Evolutionary conservation across 352 stramenopile species (phyloP).

Genomic region (Phytophthora megakarya): DNA sequence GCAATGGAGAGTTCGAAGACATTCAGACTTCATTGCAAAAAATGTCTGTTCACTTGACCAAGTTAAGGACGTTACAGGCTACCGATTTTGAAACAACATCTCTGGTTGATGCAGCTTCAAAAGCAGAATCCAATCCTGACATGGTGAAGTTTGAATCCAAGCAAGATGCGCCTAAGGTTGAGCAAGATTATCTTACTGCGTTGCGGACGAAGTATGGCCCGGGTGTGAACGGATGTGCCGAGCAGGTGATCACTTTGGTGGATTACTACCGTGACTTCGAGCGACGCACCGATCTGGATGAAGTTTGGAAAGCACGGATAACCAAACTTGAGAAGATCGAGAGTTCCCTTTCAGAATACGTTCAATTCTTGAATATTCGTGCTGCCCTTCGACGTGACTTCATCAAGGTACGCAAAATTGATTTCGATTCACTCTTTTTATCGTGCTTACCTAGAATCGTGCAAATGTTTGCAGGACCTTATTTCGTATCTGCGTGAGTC

Average conservation of each 20-base stretch:
- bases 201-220: slow-evolving; percentile 70
- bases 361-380: slow-evolving; percentile 67
- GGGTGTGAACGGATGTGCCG: slow-evolving; percentile 61
- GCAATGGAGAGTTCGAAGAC: slow-evolving; percentile 45
- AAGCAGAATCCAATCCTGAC: slow-evolving; percentile 6
- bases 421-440: background rate
- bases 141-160: background rate
- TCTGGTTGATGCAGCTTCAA: background rate
- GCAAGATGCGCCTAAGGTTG: background rate
- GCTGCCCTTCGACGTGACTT: slow-evolving; percentile 55
- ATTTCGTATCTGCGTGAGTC: slow-evolving; percentile 54
- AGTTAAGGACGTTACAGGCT: slow-evolving; percentile 15
- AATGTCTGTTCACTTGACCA: slow-evolving; percentile 30
- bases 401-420: slow-evolving; percentile 44
- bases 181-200: slow-evolving; percentile 29
- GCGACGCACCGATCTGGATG: slow-evolving; percentile 66
- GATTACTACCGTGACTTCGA: slow-evolving; percentile 86
- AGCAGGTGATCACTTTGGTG: slow-evolving; percentile 81
- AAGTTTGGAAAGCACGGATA: slow-evolving; percentile 72
- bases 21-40: slow-evolving; percentile 56
- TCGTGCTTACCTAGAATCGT: slow-evolving; percentile 8
- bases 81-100: too few relatives aligned
- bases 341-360: slow-evolving; percentile 69
- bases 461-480: slow-evolving; percentile 54
- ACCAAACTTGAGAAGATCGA: slow-evolving; percentile 81